Evolutionary conservation across 352 stramenopile species (phyloP), one percentile per base, ranked within the genome.

Genomic region (Phytophthora agathidicida): DNA sequence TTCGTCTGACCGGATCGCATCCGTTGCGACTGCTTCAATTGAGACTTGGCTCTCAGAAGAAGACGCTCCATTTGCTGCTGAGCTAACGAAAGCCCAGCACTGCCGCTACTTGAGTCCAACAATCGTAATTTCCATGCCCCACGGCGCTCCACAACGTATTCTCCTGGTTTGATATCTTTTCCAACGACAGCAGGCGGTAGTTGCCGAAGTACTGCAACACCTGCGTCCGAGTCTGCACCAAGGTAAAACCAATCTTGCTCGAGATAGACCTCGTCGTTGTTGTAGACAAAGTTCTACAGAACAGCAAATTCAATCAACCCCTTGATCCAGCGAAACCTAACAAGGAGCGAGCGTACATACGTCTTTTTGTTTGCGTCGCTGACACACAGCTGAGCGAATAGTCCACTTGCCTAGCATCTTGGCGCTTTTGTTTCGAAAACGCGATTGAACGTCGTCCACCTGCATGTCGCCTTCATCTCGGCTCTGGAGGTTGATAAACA

Each of bases 221-320:
- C 72, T 7, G 73, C 70, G 32, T 91, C 83, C 14, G 73, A 83
- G 51, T 91, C 83, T 0, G 84, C 82, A 16, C 75, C 80, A 7
- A 93, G 56, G 41, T 93, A 91, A 65, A 93, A 93, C 81, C 84
- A 91, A 65, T 93, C 81, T 39, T 93, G 84, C 70, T 93, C 82
- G 11, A 93, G 52, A 51, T 86, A 93, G 13, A 93, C 70, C 57
- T 93, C 84, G 46, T 91, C 82, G 49, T 84, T 84, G 68, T 91
- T 93, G 71, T 91, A 91, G 22, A 93, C 83, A 46, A 89, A 93
- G 23, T 77, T 79, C 82, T 91, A 46, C n/a, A 22, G 11, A 33
- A 48, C 16, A 28, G 22, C 13, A 16, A 45, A 30, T 31, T 22
- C 3, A 45, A 28, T n/a, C n/a, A n/a, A n/a, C n/a, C n/a, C 8